Percentiles rank a stretch among this genome's conserved stretches.
Evolutionary conservation across 257 asterid genomes (phyloP).

Genomic region (Apocynum venetum): DNA sequence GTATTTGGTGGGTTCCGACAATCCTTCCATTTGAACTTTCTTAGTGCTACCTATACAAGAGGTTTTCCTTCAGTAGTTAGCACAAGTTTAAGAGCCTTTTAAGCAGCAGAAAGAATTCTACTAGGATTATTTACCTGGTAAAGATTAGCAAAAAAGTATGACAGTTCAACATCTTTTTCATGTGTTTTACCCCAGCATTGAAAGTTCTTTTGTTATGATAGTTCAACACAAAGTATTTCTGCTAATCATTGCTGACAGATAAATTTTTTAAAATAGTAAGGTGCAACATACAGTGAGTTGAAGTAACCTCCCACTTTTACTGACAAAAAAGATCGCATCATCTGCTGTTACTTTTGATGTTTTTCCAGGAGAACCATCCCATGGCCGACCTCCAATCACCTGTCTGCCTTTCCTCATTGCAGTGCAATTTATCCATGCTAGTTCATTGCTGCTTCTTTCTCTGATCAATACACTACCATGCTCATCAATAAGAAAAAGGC

Average conservation of each 20-base stretch:
- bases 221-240: not conserved
- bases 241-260: not conserved
- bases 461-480: conserved; percentile 63
- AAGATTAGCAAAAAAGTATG: not conserved
- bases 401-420: conserved; percentile 66
- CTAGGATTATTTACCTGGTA: not conserved
- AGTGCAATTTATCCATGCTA: conserved; percentile 78
- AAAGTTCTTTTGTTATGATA: too few species aligned
- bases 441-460: conserved; percentile 53
- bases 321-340: conserved; percentile 66
- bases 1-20: conserved; percentile 57
- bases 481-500: conserved; percentile 69
- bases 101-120: not conserved
- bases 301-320: conserved; percentile 62
- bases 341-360: conserved; percentile 42
- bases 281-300: conserved; percentile 58
- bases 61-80: not conserved
- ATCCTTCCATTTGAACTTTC: conserved; percentile 90
- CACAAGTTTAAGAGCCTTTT: too few species aligned
- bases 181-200: not conserved
- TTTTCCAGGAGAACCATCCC: conserved; percentile 60
- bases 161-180: not conserved
- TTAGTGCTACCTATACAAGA: conserved; percentile 56
- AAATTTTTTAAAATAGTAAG: not conserved
- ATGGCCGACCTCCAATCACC: conserved; percentile 74